phyloP scores from a whole-genome alignment of 1,284 basidiomycete genomes.

The Moniliophthora roreri region DNA sequence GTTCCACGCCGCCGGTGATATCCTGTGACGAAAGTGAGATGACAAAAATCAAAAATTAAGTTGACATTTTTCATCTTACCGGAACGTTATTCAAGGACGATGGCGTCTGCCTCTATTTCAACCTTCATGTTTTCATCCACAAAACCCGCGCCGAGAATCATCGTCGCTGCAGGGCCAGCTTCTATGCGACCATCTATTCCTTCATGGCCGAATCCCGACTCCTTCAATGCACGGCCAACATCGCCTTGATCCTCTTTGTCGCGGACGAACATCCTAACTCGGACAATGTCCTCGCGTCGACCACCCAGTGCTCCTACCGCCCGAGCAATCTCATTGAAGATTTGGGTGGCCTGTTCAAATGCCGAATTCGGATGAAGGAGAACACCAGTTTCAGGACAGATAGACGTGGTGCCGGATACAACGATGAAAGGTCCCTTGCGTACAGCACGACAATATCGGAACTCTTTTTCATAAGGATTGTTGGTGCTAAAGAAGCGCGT shows the following conservation, averaged over 20 bases:
- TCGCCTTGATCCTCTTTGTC: conserved; percentile 36
- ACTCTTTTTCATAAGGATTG: conserved; percentile 48
- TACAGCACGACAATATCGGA: conserved; percentile 49
- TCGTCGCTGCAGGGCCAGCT: conserved; percentile 46
- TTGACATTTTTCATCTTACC: background rate
- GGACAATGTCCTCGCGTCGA: conserved; percentile 38
- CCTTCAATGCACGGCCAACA: conserved; percentile 45
- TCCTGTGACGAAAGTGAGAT: no score
- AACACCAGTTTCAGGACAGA: conserved; percentile 37
- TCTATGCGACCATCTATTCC: conserved; percentile 11
- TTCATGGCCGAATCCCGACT: conserved; percentile 30
- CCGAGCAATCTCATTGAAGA: conserved; percentile 40
- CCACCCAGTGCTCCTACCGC: conserved; percentile 43
- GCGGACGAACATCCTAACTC: conserved; percentile 49
- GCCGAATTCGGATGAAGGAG: conserved; percentile 43
- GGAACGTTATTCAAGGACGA: background rate
- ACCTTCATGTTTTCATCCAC: conserved; percentile 37
- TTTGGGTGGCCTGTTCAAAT: conserved; percentile 39
- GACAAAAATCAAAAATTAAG: no score
- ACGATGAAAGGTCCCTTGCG: conserved; percentile 49
- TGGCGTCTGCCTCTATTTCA: conserved; percentile 14
- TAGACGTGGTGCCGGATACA: conserved; percentile 52
- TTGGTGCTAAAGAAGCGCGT: conserved; percentile 26
- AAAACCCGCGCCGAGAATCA: conserved; percentile 47
- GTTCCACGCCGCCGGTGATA: no score